phyloP scores from a whole-genome alignment of 129 eudicot species.

The Escallonia rubra region DNA sequence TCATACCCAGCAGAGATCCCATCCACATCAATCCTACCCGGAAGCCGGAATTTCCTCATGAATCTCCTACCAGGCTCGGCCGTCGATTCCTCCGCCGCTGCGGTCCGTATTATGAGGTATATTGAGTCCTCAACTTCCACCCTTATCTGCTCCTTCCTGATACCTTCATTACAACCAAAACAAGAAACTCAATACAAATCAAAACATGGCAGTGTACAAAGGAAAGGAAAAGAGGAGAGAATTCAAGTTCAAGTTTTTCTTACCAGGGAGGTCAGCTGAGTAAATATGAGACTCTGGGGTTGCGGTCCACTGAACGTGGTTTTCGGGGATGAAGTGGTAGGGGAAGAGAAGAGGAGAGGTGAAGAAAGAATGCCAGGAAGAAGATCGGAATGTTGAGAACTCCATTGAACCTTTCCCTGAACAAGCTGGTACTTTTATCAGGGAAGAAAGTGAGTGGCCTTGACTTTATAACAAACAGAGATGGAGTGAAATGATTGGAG shows the following conservation, averaged over 20 bases:
- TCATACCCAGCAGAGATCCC: constrained; percentile 84
- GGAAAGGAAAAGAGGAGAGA: too few species aligned
- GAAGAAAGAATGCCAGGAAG: constrained; percentile 47
- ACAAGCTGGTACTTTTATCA: too few species aligned
- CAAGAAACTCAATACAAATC: constrained; percentile 1
- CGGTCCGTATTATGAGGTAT: constrained; percentile 81
- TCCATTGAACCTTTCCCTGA: constrained; percentile 37
- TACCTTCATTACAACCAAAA: constrained; percentile 36
- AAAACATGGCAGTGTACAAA: not conserved
- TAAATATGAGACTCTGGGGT: constrained; percentile 84
- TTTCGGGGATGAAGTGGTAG: constrained; percentile 55
- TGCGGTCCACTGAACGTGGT: constrained; percentile 82
- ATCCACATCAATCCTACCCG: constrained; percentile 54
- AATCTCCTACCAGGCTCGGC: constrained; percentile 44
- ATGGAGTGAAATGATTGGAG: constrained; percentile 27
- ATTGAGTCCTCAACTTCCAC: constrained; percentile 81
- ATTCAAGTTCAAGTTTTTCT: not conserved
- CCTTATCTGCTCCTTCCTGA: constrained; percentile 73
- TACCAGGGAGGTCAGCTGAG: constrained; percentile 96
- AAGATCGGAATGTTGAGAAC: constrained; percentile 45
- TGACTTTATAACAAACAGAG: not conserved
- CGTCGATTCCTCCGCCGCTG: constrained; percentile 36
- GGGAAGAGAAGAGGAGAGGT: constrained; percentile 63
- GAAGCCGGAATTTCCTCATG: constrained; percentile 68
- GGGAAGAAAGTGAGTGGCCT: not conserved